Evolutionary conservation across 768 basidiomycete genomes (phyloP), one percentile per base, ranked within the genome.

Genomic region (Saitozyma sp.): DNA sequence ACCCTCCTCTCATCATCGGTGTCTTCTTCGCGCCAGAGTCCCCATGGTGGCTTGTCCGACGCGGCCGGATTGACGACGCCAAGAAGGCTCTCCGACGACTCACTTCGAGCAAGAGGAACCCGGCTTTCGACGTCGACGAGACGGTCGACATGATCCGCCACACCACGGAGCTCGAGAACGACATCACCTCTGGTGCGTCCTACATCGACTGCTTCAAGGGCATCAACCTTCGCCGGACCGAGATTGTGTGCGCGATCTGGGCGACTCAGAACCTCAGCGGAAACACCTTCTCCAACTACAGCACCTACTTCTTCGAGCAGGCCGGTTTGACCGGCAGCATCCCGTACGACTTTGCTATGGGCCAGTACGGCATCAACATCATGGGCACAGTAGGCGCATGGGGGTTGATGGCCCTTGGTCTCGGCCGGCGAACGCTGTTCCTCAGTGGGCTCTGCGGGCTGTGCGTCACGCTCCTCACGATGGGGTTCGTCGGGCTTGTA

Each of bases 211-310:
- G 81, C 71, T 81, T 80, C 76, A 66, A 66, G 49, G 80, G 80
- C 2, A 68, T 71, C 52, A 78, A 82, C 58, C 58, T 72, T 0
- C 64, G 81, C 11, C 66, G 81, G 16, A 81, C 80, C 29, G 79
- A 80, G 64, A 79, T 92, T 78, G 92, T 73, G 17, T 68, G 67
- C 39, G 60, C 64, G 56, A 58, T 62, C 2, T 79, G 76, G 76
- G 66, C 69, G 19, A 74, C 75, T 49, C 79, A 80, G 56, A 61
- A 65, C 54, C 53, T 60, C 46, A 50, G 54, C 46, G 78, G 78
- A 56, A 70, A 69, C 49, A 63, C 71, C 9, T 76, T 73, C 56
- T 69, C 65, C 50, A 70, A 71, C 59, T 73, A 71, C 61, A 69
- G 69, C 20, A 67, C 69, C 38, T 70, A 70, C 59, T 76, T 76